These are phyloP conservation scores for Acephala macrosclerotiorum DNA, from an alignment of 2,329 filamentous ascomycete genomes.

Conservation along the genomic window DNA sequence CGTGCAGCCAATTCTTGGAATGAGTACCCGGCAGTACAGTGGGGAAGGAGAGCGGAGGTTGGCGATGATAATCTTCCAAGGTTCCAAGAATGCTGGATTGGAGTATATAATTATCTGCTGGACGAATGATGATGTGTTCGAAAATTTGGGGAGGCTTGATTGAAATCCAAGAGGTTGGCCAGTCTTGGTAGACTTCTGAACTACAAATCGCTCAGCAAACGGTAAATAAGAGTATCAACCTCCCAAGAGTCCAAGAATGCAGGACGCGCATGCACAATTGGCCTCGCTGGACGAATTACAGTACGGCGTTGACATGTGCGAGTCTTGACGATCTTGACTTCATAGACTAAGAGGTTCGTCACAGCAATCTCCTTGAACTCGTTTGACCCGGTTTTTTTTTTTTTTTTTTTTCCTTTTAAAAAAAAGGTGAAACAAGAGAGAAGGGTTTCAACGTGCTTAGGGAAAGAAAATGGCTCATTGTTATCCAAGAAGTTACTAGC, in stretches of 20 bases:
- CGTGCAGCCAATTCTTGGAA: not conserved
- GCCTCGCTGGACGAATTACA: too few species aligned
- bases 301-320: too few species aligned
- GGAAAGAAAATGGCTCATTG: too few species aligned
- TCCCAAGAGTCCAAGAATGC: not conserved
- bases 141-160: not conserved
- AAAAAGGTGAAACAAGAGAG: too few species aligned
- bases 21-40: not conserved
- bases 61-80: not conserved
- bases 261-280: not conserved
- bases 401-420: too few species aligned
- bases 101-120: not conserved
- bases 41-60: not conserved
- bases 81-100: not conserved
- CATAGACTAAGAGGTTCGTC: not conserved
- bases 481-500: too few species aligned
- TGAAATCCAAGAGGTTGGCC: not conserved
- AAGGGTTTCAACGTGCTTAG: too few species aligned
- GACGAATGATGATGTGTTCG: not conserved
- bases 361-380: too few species aligned
- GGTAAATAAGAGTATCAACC: not conserved
- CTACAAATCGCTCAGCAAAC: not conserved
- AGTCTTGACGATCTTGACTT: not conserved
- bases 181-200: too few species aligned
- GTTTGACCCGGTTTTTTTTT: too few species aligned